Base-by-base conservation (phyloP, 257 asterid genomes). In the Cordia subcordata region DNA sequence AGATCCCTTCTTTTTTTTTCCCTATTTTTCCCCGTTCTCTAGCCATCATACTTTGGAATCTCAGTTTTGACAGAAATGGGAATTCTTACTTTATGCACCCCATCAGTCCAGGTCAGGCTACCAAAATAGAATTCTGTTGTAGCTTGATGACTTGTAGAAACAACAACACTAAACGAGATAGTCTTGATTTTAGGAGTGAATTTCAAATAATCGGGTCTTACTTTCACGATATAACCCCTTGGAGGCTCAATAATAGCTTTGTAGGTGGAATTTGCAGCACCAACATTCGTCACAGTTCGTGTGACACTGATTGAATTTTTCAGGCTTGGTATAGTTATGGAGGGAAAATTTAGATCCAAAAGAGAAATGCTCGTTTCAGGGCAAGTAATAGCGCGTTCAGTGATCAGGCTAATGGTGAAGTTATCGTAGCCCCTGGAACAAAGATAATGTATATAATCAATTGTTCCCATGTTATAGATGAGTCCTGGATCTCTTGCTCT, bases 201-300 rank as follows among this genome's bases (percentile, higher is more conserved):
- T 14, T 67, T 21, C 68, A 82, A 44, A 13, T 66, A 4, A 8
- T 64, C 73, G 4, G 86, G 90, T 16, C 15, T 61, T 11, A 80
- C 84, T 2, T 18, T 20, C 15, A 82, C 64, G 18, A 47, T 60
- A 8, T 68, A 62, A 0, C 86, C 84, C 0, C 20, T 6, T 0
- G 90, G 86, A 59, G 80, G 77, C 61, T 77, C 72, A 47, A 82
- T 68, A n/a, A 72, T 33, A 16, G 63, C 74, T 11, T 55, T 61
- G 68, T 82, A 79, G 5, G 57, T 15, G 4, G 86, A 59, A 62
- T 72, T 65, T 4, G 55, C 14, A 6, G 69, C 63, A 19, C 86
- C 84, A 0, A 82, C 81, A 15, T 82, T 82, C 8, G 84, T 79
- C 21, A 79, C 81, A 0, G 75, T 77, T 60, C 86, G 68, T 10